A percentile compares a stretch with the other conserved stretches of the same genome.
Evolutionary conservation across 345 rosid genomes (phyloP).

Genomic region (Stellera chamaejasme): DNA sequence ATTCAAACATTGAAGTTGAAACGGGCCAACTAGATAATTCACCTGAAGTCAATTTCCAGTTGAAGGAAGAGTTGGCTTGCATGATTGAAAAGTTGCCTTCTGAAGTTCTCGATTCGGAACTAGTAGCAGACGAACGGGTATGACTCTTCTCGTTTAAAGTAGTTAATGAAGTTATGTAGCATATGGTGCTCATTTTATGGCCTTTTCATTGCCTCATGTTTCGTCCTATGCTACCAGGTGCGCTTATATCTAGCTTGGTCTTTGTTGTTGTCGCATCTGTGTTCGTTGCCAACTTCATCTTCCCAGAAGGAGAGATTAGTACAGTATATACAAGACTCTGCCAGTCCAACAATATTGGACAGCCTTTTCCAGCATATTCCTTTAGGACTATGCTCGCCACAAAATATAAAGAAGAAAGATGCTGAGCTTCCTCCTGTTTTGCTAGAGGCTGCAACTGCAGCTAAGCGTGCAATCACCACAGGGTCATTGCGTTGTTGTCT

Average conservation of each 20-base stretch:
- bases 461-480: conserved; percentile 48
- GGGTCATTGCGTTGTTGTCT: conserved; percentile 58
- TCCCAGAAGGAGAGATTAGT: conserved; percentile 61
- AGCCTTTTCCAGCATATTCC: conserved; percentile 93
- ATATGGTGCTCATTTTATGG: conserved; percentile 8
- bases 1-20: conserved; percentile 32
- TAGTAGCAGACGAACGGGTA: conserved; percentile 69
- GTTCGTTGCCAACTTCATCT: conserved; percentile 57
- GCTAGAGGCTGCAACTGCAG: conserved; percentile 64
- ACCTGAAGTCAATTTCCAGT: conserved; percentile 43
- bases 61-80: conserved; percentile 62
- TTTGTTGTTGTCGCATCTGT: conserved; percentile 69
- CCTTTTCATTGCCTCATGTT: neutral
- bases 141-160: conserved; percentile 12
- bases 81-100: conserved; percentile 58
- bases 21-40: conserved; percentile 27
- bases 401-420: conserved; percentile 69
- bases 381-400: conserved; percentile 40
- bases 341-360: conserved; percentile 56
- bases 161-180: neutral
- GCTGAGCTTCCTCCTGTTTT: conserved; percentile 43
- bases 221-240: conserved; percentile 38
- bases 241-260: conserved; percentile 80
- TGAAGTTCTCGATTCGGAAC: conserved; percentile 68
- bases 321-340: conserved; percentile 69